These are phyloP conservation scores for Phytophthora citricola DNA, from an alignment of 352 stramenopile species.

Conservation along the genomic window DNA sequence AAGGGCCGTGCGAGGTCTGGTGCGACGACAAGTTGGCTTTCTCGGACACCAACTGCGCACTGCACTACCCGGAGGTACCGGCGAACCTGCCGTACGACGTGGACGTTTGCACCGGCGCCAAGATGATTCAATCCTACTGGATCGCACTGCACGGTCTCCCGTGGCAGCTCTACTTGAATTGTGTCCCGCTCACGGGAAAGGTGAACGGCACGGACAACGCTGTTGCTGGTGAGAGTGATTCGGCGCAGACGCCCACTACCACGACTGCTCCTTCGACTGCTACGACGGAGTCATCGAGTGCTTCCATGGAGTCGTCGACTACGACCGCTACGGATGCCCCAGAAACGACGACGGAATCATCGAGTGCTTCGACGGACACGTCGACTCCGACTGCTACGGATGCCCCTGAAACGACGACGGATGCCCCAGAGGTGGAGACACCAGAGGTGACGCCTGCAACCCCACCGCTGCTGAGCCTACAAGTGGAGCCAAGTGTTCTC, in stretches of 20 bases:
- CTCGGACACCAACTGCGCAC: conserved; percentile 44
- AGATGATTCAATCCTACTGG: conserved; percentile 63
- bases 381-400: conserved; percentile 16
- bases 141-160: conserved; percentile 55
- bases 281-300: conserved; percentile 5
- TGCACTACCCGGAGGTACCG: conserved; percentile 40
- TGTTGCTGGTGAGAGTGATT: conserved; percentile 12
- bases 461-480: conserved; percentile 19
- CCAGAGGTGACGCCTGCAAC: conserved; percentile 18
- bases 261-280: conserved; percentile 6
- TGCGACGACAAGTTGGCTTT: conserved; percentile 61
- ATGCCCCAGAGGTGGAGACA: conserved; percentile 19
- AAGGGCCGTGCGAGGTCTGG: conserved; percentile 67
- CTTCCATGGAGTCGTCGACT: conserved; percentile 4
- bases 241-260: neutral
- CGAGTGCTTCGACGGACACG: conserved; percentile 11
- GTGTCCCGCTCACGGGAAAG: conserved; percentile 27
- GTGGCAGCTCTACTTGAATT: conserved; percentile 70
- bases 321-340: conserved; percentile 14
- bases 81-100: conserved; percentile 50
- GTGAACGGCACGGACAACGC: conserved; percentile 10
- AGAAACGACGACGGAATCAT: conserved; percentile 2
- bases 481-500: conserved; percentile 32
- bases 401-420: conserved; percentile 13
- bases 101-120: conserved; percentile 42